Evolutionary conservation across 2,329 filamentous ascomycete genomes (phyloP), one percentile per base, ranked within the genome.

Genomic region (Bertia moriformis): DNA sequence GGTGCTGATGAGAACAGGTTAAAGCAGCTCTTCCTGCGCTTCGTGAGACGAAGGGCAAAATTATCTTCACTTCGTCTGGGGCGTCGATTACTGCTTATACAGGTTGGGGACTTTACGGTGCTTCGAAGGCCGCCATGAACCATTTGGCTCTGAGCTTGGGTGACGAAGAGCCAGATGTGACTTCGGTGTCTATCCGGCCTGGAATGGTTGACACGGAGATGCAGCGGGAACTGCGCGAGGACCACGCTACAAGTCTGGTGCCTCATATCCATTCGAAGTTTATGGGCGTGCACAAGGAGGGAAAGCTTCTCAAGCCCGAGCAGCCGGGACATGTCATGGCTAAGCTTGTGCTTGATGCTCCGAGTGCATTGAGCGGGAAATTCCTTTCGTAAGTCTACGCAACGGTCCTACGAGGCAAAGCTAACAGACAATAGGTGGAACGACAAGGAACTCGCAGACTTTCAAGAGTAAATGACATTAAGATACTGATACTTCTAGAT

Each of bases 121-220:
- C 83, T 1, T 76, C 78, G 14, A 94, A 94, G 59, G 85, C 86
- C 0, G 85, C 83, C 1, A 54, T 91, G 50, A 93, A 93, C 55
- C 84, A 89, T 48, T 61, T 94, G 4, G 77, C 78, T 1, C 60
- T 69, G 32, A 85, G 88, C 24, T 58, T 95, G 24, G 73, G 74
- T 0, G 67, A 69, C 1, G 88, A 95, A 53, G 88, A 94, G 56
- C 76, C 80, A 1, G 67, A 78, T 13, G 75, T 94, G 35, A 83
- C 73, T 0, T 78, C 74, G 12, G 60, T 94, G 1, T 68, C 83
- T 0, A 63, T 95, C 22, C 68, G 78, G 3, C 88, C 88, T 0
- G 88, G 88, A 2, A 75, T 83, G 36, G 81, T 93, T 4, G 83
- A 94, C 52, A 95, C 88, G 0, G 80, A 80, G 39, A 95, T 95